Evolutionary conservation across 805 yeast species (phyloP), one percentile per base, ranked within the genome.

Genomic region (Suhomyces sp.): DNA sequence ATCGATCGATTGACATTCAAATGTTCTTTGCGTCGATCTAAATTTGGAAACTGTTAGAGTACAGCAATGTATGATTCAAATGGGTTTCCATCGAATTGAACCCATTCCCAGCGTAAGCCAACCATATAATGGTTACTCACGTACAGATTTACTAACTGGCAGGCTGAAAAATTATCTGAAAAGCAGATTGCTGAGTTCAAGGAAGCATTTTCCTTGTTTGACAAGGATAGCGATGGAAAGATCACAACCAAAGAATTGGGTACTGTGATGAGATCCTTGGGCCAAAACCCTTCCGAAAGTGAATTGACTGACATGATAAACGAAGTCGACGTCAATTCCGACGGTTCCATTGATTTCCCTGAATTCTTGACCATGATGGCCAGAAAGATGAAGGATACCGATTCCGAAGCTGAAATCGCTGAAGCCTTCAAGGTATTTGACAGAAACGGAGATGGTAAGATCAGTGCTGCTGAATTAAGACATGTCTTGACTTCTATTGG

Each of bases 341-440:
- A 93, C 66, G 96, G 96, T 25, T 63, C 71, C 23, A 65, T 68
- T 33, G 74, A 68, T 49, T 68, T 68, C 54, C 73, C 74, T 17
- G 74, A 68, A 46, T 68, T 68, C 40, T 65, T 68, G 48, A 68
- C 74, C 50, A 56, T 56, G 60, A 54, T 56, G 59, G 59, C 60
- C 28, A 51, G 58, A 45, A 95, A 93, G 59, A 81, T 93, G 79
- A 93, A 88, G 70, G 96, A 91, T 54, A 88, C 93, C 43, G 98
- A 93, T 62, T 83, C 93, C 23, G 98, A 93, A 67, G 98, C 95
- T 52, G 98, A 93, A 65, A 80, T 93, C 47, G 78, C 91, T 46
- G 98, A 93, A 68, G 98, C 98, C 10, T 93, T 93, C 76, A 91
- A 90, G 68, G 98, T 93, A 25, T 93, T 93, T 58, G 98, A 93